phyloP scores from a whole-genome alignment of 768 basidiomycete species.

The Leucocoprinus birnbaumii region DNA sequence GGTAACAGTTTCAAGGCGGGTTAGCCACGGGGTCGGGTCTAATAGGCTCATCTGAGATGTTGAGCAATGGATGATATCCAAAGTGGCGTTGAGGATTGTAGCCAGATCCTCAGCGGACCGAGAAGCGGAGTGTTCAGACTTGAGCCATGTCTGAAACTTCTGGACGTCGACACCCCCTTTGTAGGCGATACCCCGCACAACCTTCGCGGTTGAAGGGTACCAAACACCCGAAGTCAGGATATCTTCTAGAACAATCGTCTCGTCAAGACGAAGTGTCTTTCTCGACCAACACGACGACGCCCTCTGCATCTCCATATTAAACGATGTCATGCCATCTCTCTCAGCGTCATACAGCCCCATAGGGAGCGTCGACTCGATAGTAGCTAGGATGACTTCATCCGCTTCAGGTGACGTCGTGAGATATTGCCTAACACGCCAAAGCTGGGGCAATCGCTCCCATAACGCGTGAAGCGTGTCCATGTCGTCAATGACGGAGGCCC shows the following conservation, averaged over 20 bases:
- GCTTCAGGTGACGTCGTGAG: conserved; percentile 34
- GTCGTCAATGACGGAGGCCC: conserved; percentile 13
- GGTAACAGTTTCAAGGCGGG: conserved; percentile 22
- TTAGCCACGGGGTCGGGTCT: conserved; percentile 24
- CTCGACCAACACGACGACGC: conserved; percentile 32
- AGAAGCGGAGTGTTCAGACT: conserved; percentile 21
- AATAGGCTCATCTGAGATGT: neutral
- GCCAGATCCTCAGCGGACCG: conserved; percentile 29
- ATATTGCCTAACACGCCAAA: conserved; percentile 33
- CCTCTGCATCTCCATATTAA: conserved; percentile 15
- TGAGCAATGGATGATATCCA: conserved; percentile 34
- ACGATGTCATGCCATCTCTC: neutral
- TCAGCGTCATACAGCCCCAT: conserved; percentile 21
- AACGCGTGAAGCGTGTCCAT: conserved; percentile 24
- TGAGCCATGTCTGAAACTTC: conserved; percentile 38
- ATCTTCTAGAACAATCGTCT: conserved; percentile 22
- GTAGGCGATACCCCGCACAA: conserved; percentile 45
- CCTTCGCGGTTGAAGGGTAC: conserved; percentile 40
- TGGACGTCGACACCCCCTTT: conserved; percentile 22
- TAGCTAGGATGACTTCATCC: conserved; percentile 45
- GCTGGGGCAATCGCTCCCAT: conserved; percentile 27
- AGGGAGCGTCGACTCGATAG: conserved; percentile 37
- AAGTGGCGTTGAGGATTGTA: conserved; percentile 39
- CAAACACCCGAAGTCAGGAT: conserved; percentile 42
- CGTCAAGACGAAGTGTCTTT: conserved; percentile 17